Evolutionary conservation across 1,284 basidiomycete genomes (phyloP), one percentile per base, ranked within the genome.

Genomic region (Phellopilus nigrolimitatus): DNA sequence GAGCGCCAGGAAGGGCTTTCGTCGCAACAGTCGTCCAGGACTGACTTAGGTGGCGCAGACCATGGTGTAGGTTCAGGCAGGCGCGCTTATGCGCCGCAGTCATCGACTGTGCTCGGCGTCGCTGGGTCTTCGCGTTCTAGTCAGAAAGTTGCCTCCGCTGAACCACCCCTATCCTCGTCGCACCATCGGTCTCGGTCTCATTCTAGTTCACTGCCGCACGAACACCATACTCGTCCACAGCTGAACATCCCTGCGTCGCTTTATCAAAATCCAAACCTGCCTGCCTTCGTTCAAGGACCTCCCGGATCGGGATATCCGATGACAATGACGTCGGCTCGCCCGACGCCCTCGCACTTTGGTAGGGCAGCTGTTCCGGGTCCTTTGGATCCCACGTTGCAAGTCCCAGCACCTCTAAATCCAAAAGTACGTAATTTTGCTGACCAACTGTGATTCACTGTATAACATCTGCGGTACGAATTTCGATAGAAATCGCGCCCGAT

Each of bases 231-330:
- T 4, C 53, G 34, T 19, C 53, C 53, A 19, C 48, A 44, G 24
- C 31, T 52, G 42, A 52, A 56, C 38, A 48, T 56, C 5, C 54
- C 54, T 19, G 25, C 45, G 2, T 34, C 30, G 28, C 12, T 56
- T 15, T 56, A 52, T 31, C 38, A 31, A 24, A 38, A 47, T 24
- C 45, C 54, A 3, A 39, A 54, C 31, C 36, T 54, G 31, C 54
- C 54, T 17, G 54, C 54, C 10, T 56, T 56, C 34, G 49, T 52
- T 25, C 49, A 51, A 38, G 54, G 54, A 10, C 54, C 49, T 22
- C 54, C 54, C 7, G 54, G 54, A 12, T 56, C 54, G 13, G 54
- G 54, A 8, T 56, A 52, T 31, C 54, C 54, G 4, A 48, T 48
- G 44, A 13, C 25, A 8, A 56, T 56, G 54, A 31, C 46, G n/a